Evolutionary conservation across 495 filamentous ascomycete species (phyloP), one percentile per base, ranked within the genome.

Genomic region (Penicillium herquei): DNA sequence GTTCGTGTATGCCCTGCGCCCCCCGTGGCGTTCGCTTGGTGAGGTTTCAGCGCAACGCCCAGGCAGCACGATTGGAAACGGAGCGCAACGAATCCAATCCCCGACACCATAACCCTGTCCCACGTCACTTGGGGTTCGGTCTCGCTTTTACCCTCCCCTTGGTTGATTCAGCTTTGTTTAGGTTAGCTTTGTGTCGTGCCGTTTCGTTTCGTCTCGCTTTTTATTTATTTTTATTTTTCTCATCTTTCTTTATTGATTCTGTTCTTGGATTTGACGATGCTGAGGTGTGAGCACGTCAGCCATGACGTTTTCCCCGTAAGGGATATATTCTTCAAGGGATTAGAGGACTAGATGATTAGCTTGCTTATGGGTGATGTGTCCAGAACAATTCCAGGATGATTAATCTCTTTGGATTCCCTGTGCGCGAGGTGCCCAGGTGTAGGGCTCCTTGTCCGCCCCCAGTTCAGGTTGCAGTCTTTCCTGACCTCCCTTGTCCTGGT

Each of bases 21-120:
- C 42, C 41, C 34, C 53, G 30, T 46, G 48, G 54, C 53, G 57
- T 31, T 52, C 26, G 47, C 43, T 41, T 46, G 58, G 40, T 48
- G 42, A 49, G 37, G 59, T 58, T 55, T 58, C 55, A 55, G 48
- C 34, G 11, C 43, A 31, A 33, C 33, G 14, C 11, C 45, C 33
- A 57, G 58, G 51, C 58, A 57, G 50, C 49, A 37, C 43, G 45
- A 57, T 66, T 63, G 44, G 51, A 61, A 66, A 66, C 47, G 45
- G 57, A 59, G 55, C 56, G 53, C 39, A 31, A 52, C 47, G 33
- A 49, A 49, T 54, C 34, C 34, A 48, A 39, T 47, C 41, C 33
- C 45, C 51, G 42, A 54, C 31, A 13, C 21, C 34, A 45, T 46
- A 48, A 17, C 47, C 35, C 47, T 33, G 41, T 21, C 14, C 40